Percentiles rank a stretch among this genome's conserved stretches.
Conservation (phyloP, 2,329 filamentous ascomycete genomes). For the Diaporthe capsici region DNA sequence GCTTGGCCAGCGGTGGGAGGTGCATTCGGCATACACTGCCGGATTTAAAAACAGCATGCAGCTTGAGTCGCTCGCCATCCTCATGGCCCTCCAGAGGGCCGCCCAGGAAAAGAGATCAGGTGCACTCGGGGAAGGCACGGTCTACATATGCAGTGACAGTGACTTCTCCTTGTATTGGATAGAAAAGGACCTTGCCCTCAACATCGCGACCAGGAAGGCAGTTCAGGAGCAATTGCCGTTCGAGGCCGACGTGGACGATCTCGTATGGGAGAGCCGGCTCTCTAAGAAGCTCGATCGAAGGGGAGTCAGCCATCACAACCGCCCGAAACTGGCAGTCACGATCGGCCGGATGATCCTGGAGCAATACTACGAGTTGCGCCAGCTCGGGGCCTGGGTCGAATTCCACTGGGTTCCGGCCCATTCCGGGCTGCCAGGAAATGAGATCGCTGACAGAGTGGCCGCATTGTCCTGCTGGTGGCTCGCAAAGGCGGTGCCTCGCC, state of each 20-base stretch:
- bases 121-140: not conserved
- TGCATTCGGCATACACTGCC: not conserved
- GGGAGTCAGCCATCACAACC: not conserved
- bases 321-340: not conserved
- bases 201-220: not conserved
- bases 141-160: constrained; percentile 14
- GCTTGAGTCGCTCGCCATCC: not conserved
- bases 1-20: not conserved
- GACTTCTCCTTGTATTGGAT: not conserved
- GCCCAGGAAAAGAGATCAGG: not conserved
- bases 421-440: constrained; percentile 1
- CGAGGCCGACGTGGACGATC: not conserved
- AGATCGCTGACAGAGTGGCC: constrained; percentile 14
- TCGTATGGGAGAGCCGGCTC: not conserved
- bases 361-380: constrained; percentile 10
- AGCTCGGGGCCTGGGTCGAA: constrained; percentile 5
- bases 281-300: not conserved
- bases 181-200: not conserved
- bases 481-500: not conserved
- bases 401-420: constrained; percentile 27
- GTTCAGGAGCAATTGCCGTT: not conserved
- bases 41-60: not conserved
- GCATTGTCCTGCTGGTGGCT: not conserved
- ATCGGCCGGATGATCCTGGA: constrained; percentile 1
- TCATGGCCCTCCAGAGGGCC: constrained; percentile 3